Percentiles rank a stretch among this genome's conserved stretches.
Conservation (phyloP, 108 stramenopile species). For the Bacterosira constricta region DNA sequence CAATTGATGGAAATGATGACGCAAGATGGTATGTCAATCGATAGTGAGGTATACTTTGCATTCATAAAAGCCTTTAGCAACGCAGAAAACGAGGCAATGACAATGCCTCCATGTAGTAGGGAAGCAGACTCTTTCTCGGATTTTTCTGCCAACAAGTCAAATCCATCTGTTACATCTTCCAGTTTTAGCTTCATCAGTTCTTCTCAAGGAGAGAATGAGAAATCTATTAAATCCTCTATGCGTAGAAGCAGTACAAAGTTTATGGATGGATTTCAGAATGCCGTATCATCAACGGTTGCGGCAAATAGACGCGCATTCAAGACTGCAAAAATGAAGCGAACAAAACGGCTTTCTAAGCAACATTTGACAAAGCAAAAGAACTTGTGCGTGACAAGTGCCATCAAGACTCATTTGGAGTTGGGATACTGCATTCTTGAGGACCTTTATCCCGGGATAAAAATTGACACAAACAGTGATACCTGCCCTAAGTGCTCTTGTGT, state of each 20-base stretch:
- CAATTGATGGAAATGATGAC: slow-evolving; percentile 83
- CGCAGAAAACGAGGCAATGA: slow-evolving; percentile 13
- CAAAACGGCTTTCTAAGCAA: slow-evolving; percentile 22
- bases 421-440: slow-evolving; percentile 79
- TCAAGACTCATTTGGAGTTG: slow-evolving; percentile 67
- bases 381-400: slow-evolving; percentile 33
- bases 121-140: slow-evolving; percentile 24
- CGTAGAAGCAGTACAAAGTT: background rate
- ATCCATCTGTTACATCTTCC: slow-evolving; percentile 31
- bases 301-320: slow-evolving; percentile 33
- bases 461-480: slow-evolving; percentile 68
- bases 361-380: slow-evolving; percentile 42
- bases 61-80: slow-evolving; percentile 78
- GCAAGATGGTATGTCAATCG: slow-evolving; percentile 65
- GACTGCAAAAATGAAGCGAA: slow-evolving; percentile 25
- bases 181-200: slow-evolving; percentile 11
- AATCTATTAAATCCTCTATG: slow-evolving; percentile 14
- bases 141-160: slow-evolving; percentile 24
- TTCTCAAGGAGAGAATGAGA: slow-evolving; percentile 2
- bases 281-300: slow-evolving; percentile 34
- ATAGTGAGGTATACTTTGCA: slow-evolving; percentile 68
- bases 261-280: slow-evolving; percentile 28
- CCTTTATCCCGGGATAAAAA: slow-evolving; percentile 73
- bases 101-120: slow-evolving; percentile 7
- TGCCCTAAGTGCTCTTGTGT: slow-evolving; percentile 78